Evolutionary conservation across 225 moss, liverwort and hornwort genomes (phyloP), one percentile per base, ranked within the genome.

Genomic region (Rhytidiadelphus loreus): DNA sequence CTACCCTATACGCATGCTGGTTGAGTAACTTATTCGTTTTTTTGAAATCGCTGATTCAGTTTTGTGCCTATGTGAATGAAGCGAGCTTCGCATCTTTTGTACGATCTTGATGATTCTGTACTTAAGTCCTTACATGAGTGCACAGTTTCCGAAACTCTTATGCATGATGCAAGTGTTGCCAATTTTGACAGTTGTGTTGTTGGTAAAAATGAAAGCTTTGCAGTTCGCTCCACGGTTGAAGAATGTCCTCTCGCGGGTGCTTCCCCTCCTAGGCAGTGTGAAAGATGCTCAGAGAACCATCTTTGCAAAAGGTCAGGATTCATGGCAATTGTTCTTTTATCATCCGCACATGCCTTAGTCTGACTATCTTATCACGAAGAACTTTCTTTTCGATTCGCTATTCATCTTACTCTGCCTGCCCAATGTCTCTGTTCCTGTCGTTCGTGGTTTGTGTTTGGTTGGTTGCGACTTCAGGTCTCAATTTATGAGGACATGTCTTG

Each of bases 201-300:
- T 89, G 88, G 86, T 79, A 82, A 86, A 77, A 86, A 89, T 88
- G 87, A 86, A 91, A 99, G 98, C 98, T 92, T 91, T 99, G 92
- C 97, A 97, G 95, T 99, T 99, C 92, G 97, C 98, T 89, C 97
- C 98, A 86, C 91, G 98, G 81, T 92, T 99, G 89, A 97, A 97
- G 88, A 97, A 96, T 90, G 97, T 99, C 64, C 93, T 99, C 66
- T 97, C 97, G 77, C 95, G 95, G 84, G 98, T 97, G 80, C 90
- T 97, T 81, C 98, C 98, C 66, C 91, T 99, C 82, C 91, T 99
- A 75, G 98, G 98, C 91, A 96, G 97, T 90, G 91, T 99, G 62
- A 97, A 92, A 89, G 98, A 99, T 90, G 90, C 90, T 68, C 98
- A 99, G 86, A 96, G 98, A 85, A 92, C 86, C 76, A 95, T 91